phyloP scores from a whole-genome alignment of 2,329 filamentous ascomycete genomes.

The Sphaceloma murrayae region DNA sequence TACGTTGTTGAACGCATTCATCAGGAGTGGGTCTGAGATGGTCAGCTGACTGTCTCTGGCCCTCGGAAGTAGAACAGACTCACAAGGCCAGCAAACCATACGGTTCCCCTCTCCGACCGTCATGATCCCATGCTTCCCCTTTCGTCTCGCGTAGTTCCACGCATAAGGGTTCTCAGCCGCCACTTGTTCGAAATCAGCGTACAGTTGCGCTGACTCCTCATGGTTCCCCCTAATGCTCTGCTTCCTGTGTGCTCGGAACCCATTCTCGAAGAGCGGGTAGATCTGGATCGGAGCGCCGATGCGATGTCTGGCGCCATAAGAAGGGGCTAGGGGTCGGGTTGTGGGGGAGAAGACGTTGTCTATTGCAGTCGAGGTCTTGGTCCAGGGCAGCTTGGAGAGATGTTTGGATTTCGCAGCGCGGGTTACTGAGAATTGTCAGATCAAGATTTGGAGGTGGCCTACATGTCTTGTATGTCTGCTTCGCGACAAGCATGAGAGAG shows the following conservation, averaged over 20 bases:
- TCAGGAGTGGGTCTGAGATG: constrained; percentile 52
- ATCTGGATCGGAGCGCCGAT: constrained; percentile 57
- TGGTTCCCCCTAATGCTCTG: constrained; percentile 50
- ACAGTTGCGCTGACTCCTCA: constrained; percentile 49
- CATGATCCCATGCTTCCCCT: constrained; percentile 45
- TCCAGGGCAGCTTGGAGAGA: constrained; percentile 1
- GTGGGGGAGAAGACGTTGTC: constrained; percentile 44
- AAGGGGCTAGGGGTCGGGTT: constrained; percentile 31
- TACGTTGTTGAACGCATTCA: constrained; percentile 63
- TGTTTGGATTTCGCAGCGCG: constrained; percentile 39
- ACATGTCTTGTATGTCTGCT: no score
- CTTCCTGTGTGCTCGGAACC: constrained; percentile 46
- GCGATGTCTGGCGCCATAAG: constrained; percentile 45
- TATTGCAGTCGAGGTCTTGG: background rate
- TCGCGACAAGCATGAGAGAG: no score
- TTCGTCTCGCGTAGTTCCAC: constrained; percentile 46
- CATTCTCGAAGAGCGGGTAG: constrained; percentile 59
- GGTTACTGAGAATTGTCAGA: constrained; percentile 33
- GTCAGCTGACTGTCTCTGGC: constrained; percentile 18
- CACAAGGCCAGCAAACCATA: constrained; percentile 61
- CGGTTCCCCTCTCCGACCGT: constrained; percentile 43
- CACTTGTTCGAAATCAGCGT: constrained; percentile 51
- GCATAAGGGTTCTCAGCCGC: constrained; percentile 45
- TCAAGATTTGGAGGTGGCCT: background rate
- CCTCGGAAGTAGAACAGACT: constrained; percentile 21